A percentile compares a stretch with the other conserved stretches of the same genome.
These are phyloP conservation scores for Gnomoniopsis sp. DNA, from an alignment of 2,329 filamentous ascomycete species.

Conservation along the genomic window DNA sequence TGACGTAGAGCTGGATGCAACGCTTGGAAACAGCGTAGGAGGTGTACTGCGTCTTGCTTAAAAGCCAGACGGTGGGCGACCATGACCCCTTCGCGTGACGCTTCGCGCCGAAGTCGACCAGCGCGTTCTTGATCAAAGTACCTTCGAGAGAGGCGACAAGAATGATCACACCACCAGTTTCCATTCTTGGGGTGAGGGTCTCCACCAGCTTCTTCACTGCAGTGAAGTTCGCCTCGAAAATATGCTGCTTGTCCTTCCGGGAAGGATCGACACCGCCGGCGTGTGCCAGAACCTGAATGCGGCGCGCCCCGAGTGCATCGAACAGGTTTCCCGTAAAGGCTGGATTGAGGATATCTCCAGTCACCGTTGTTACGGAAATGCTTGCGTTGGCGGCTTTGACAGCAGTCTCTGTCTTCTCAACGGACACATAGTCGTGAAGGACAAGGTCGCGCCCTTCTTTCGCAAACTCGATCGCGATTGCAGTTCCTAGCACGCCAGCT, in stretches of 20 bases:
- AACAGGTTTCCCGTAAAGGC: not conserved
- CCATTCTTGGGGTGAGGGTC: not conserved
- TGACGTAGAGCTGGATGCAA: conserved; percentile 7
- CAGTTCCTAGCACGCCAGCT: not conserved
- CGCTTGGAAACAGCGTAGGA: conserved; percentile 7
- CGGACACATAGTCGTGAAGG: conserved; percentile 1
- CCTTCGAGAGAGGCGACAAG: conserved; percentile 1
- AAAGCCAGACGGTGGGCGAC: conserved; percentile 10
- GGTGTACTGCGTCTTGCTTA: conserved; percentile 3
- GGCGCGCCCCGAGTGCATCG: conserved; percentile 2
- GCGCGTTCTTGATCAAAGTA: conserved; percentile 1
- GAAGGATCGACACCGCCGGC: not conserved
- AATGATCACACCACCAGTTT: conserved; percentile 1
- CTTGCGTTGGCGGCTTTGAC: not conserved
- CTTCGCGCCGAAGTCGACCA: conserved; percentile 6
- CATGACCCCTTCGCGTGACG: not conserved
- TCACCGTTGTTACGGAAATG: conserved; percentile 1
- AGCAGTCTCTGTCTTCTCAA: not conserved
- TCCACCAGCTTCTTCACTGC: conserved; percentile 2
- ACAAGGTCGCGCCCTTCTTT: conserved; percentile 7
- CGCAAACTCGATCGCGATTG: conserved; percentile 5
- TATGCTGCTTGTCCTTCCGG: conserved; percentile 1
- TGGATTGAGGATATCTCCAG: conserved; percentile 3
- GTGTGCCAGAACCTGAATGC: conserved; percentile 7
- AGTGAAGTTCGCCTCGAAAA: conserved; percentile 10